Conservation (phyloP, 768 basidiomycete genomes). For the Boletus sp. region DNA sequence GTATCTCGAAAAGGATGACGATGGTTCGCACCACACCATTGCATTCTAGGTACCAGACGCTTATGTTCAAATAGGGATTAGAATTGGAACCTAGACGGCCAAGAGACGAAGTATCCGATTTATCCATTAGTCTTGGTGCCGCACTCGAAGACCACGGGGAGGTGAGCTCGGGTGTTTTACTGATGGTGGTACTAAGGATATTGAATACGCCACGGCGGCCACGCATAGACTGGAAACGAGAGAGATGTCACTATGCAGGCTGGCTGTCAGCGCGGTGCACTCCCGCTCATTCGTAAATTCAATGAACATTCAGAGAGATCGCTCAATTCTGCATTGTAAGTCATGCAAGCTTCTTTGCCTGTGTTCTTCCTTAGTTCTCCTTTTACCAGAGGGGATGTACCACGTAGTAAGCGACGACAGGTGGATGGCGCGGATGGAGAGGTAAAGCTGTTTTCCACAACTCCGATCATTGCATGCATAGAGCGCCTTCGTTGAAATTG, state of each 20-base stretch:
- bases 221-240: constrained; percentile 81
- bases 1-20: too few relatives aligned
- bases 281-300: too few relatives aligned
- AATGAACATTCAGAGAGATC: constrained; percentile 95
- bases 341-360: constrained; percentile 6
- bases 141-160: constrained; percentile 90
- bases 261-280: too few relatives aligned
- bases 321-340: constrained; percentile 74
- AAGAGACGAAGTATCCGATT: constrained; percentile 64
- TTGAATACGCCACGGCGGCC: background rate
- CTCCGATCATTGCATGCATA: constrained; percentile 10
- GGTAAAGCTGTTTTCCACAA: constrained; percentile 33
- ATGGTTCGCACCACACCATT: constrained; percentile 54
- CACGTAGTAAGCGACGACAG: constrained; percentile 61
- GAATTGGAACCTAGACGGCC: constrained; percentile 76
- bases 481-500: constrained; percentile 57
- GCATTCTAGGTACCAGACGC: background rate
- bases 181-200: background rate
- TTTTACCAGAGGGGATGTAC: constrained; percentile 49
- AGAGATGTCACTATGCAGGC: too few relatives aligned
- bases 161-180: constrained; percentile 41
- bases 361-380: background rate
- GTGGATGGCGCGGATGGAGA: constrained; percentile 41
- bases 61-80: constrained; percentile 27
- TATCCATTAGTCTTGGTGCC: constrained; percentile 83